Base-by-base conservation (phyloP, 441 rosid genomes). In the Syzygium syzygioides region DNA sequence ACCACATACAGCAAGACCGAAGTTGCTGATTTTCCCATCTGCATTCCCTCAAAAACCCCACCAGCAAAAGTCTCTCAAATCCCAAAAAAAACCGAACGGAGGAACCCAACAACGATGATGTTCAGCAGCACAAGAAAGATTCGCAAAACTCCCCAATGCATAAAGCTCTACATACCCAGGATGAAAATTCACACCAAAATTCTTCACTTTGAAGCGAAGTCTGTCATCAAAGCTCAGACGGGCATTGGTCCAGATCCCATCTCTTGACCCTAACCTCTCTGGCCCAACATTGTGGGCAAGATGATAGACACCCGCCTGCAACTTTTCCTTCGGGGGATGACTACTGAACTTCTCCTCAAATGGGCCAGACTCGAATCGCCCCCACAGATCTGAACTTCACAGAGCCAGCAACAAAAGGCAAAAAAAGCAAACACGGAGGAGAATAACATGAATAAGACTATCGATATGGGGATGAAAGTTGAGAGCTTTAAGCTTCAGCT, bases 371-470 rank as follows among this genome's bases (percentile, higher is more conserved):
- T 83, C 56, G 87, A 90, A 89, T 88, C 80, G 71, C 71, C 89
- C 71, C 89, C 87, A 53, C 91, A 93, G 95, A 96, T 94, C 96
- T 95, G 93, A 89, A 87, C 45, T 85, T 52, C 86, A 87, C 79
- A 41, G 85, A 54, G 88, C 50, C 91, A 66, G 64, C 79, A 52
- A 80, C 28, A 80, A 79, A 89, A 56, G 28, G 45, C 17, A 15
- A 71, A 85, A 59, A 76, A 48, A 23, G 64, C 55, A 88, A 86
- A 90, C 50, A 85, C 9, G 71, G 84, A 79, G 50, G 50, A 79
- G 55, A 71, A 19, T 86, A 64, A 7, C 45, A 85, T 9, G 79
- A 83, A 85, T 48, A 48, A 85, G 68, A 71, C 18, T 79, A 68
- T 52, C 26, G 41, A 18, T 55, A 26, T 37, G 83, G 32, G 28